phyloP scores from a whole-genome alignment of 768 basidiomycete species.

The Scleroderma citrinum region DNA sequence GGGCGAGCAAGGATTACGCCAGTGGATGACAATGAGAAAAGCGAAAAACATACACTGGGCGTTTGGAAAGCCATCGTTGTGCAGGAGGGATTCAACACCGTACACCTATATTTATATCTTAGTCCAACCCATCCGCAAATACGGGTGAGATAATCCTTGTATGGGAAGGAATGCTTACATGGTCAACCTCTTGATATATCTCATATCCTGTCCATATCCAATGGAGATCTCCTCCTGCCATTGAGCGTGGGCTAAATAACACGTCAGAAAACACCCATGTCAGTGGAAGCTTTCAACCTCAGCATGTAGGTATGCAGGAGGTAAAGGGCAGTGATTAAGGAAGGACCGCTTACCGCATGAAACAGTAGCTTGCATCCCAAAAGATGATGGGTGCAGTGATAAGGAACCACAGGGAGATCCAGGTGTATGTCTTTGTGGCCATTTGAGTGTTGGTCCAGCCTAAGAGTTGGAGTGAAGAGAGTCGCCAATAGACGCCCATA shows the following conservation, averaged over 20 bases:
- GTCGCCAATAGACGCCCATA: neutral
- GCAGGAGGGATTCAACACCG: slow-evolving; percentile 57
- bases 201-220: slow-evolving; percentile 90
- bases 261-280: neutral
- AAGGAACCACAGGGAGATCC: slow-evolving; percentile 67
- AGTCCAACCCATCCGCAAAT: too few relatives aligned
- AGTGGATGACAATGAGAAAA: neutral
- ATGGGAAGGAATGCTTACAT: slow-evolving; percentile 27
- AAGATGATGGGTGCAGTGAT: slow-evolving; percentile 45
- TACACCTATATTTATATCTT: slow-evolving; percentile 47
- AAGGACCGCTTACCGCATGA: slow-evolving; percentile 53
- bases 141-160: too few relatives aligned
- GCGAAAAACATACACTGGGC: slow-evolving; percentile 64
- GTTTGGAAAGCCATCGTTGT: slow-evolving; percentile 73
- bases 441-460: slow-evolving; percentile 20
- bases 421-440: slow-evolving; percentile 47
- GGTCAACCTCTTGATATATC: slow-evolving; percentile 63
- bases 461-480: neutral
- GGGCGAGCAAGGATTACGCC: neutral
- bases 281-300: too few relatives aligned
- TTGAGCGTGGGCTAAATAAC: slow-evolving; percentile 65
- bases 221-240: slow-evolving; percentile 82
- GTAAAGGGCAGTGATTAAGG: neutral
- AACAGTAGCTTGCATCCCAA: slow-evolving; percentile 82
- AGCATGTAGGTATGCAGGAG: slow-evolving; percentile 12